Evolutionary conservation across 345 rosid species (phyloP).

Genomic region (Populus davidiana): DNA sequence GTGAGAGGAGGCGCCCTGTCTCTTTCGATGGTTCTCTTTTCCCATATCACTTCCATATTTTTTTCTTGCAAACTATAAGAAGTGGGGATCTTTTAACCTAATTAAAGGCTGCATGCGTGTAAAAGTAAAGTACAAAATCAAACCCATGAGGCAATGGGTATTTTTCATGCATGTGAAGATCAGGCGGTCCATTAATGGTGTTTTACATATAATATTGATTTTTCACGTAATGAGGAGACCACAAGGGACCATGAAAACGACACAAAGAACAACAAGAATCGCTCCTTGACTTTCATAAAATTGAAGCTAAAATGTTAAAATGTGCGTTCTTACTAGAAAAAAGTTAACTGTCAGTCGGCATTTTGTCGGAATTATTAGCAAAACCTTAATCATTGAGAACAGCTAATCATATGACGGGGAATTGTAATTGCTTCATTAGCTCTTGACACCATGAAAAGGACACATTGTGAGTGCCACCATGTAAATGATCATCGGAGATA

Average conservation of each 20-base stretch:
- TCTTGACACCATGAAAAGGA: constrained; percentile 8
- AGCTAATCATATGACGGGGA: not conserved
- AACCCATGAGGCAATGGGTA: not conserved
- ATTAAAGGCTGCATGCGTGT: constrained; percentile 5
- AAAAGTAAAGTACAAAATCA: not conserved
- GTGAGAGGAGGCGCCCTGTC: not conserved
- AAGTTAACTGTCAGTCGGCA: not conserved
- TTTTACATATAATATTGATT: not conserved
- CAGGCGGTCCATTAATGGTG: not conserved
- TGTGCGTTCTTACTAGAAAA: too few relatives aligned
- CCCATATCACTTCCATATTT: not conserved
- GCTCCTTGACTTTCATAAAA: too few relatives aligned
- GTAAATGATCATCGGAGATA: not conserved
- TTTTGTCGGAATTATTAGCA: not conserved
- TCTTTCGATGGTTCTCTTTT: constrained; percentile 7
- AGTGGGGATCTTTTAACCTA: not conserved
- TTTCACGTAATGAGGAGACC: not conserved
- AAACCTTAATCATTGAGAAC: not conserved
- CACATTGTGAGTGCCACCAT: not conserved
- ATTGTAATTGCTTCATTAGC: not conserved
- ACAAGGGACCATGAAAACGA: not conserved
- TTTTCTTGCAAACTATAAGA: not conserved
- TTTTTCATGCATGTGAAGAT: not conserved
- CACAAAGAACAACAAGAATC: not conserved
- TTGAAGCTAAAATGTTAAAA: too few relatives aligned